These are phyloP conservation scores for Ananas comosus DNA, from an alignment of 176 grass and related monocot species.

Conservation along the genomic window DNA sequence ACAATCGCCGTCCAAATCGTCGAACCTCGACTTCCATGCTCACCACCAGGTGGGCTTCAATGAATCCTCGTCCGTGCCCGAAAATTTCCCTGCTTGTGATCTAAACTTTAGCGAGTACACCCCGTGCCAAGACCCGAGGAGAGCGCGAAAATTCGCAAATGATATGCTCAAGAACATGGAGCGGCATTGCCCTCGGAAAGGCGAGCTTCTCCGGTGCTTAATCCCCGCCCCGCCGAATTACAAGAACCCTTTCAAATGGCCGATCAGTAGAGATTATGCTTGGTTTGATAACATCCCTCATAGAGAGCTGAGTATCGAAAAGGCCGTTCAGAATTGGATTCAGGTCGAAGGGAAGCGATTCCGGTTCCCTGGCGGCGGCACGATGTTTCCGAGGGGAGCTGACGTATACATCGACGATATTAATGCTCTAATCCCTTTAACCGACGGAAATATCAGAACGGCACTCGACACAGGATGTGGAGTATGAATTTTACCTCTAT, in stretches of 20 bases:
- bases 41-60: conserved; percentile 68
- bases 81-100: conserved; percentile 49
- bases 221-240: conserved; percentile 63
- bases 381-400: conserved; percentile 72
- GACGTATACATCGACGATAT: conserved; percentile 86
- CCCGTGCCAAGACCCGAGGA: conserved; percentile 85
- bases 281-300: conserved; percentile 93
- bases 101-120: conserved; percentile 74
- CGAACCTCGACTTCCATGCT: conserved; percentile 52
- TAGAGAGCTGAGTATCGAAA: conserved; percentile 77
- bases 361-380: conserved; percentile 75
- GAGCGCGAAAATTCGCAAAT: conserved; percentile 59
- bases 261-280: conserved; percentile 63
- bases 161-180: conserved; percentile 65
- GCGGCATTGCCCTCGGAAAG: conserved; percentile 56
- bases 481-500: conserved; percentile 27
- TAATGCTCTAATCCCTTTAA: conserved; percentile 48
- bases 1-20: not conserved
- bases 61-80: conserved; percentile 5
- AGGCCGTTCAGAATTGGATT: conserved; percentile 89
- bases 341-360: conserved; percentile 63
- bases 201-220: conserved; percentile 53
- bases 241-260: conserved; percentile 78
- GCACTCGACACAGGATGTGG: conserved; percentile 85
- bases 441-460: conserved; percentile 54